Percentiles rank a stretch among this genome's conserved stretches.
Evolutionary conservation across 1,139 yeast species (phyloP).

Genomic region (Zhuliangozyma blackwelliae): DNA sequence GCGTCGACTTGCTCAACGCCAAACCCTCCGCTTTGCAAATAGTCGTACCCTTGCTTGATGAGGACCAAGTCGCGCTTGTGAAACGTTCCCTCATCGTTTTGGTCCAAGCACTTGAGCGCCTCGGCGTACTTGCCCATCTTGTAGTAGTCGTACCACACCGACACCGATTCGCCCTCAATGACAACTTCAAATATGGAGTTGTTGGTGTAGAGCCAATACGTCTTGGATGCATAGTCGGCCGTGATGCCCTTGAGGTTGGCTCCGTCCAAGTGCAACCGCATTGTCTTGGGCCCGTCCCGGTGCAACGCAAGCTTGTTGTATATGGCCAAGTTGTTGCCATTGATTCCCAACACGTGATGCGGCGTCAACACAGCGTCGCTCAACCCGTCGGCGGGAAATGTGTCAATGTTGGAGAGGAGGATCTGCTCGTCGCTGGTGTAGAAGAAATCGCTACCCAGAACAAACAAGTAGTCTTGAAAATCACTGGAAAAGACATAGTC

Average conservation of each 20-base stretch:
- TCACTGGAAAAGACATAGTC: constrained; percentile 12
- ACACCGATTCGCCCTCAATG: constrained; percentile 61
- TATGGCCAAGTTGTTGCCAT: constrained; percentile 15
- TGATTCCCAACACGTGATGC: constrained; percentile 23
- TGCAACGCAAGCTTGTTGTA: constrained; percentile 22
- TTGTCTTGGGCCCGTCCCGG: constrained; percentile 8
- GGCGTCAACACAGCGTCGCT: constrained; percentile 16
- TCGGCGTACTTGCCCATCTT: constrained; percentile 60
- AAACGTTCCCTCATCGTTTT: constrained; percentile 17
- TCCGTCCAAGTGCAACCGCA: constrained; percentile 11
- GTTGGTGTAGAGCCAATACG: constrained; percentile 18
- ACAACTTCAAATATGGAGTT: constrained; percentile 45
- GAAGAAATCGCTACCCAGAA: constrained; percentile 15
- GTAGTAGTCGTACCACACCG: constrained; percentile 73
- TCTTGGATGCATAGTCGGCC: constrained; percentile 48
- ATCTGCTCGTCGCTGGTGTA: constrained; percentile 28
- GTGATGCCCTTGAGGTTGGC: constrained; percentile 53
- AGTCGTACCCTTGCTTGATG: constrained; percentile 61
- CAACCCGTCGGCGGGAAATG: constrained; percentile 8
- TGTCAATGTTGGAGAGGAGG: constrained; percentile 16
- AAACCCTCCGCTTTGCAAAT: constrained; percentile 41
- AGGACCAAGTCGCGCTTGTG: constrained; percentile 52
- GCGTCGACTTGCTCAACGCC: constrained; percentile 22
- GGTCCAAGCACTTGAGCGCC: constrained; percentile 51
- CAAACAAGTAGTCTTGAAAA: constrained; percentile 2